Base-by-base conservation (phyloP, 371 early-diverging fungal species). In the Mortierella sp. region DNA sequence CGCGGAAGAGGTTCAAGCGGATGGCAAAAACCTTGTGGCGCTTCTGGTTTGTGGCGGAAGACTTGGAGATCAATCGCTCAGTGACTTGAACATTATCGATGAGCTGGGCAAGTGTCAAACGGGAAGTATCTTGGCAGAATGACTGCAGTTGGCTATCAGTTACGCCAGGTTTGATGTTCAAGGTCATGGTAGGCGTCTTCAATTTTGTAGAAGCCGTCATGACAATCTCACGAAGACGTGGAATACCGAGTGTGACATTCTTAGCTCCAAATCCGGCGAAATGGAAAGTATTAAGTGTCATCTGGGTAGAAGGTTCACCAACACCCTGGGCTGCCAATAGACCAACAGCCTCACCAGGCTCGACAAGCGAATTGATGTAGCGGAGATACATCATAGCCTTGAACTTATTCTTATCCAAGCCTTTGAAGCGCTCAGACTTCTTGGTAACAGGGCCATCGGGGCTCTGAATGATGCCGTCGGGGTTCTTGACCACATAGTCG, bases 201-300 rank as follows among this genome's bases (percentile, higher is more conserved):
- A 97, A 96, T 28, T 90, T 86, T 34, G 91, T 89, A n/a, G 97
- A 96, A 22, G 99, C 99, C 1, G 97, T 97, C 98, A 99, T 99
- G 81, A 99, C 94, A 72, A 99, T 98, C 90, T 99, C 99, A 82
- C 99, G 94, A 60, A 99, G 90, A 89, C 99, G 96, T 31, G 99
- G 99, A 81, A 99, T 99, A 92, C 99, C 99, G 56, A 99, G 93
- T 0, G 99, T 99, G 72, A 99, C 99, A 90, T 98, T 99, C 86
- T 95, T 92, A 75, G 98, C 99, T 86, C 99, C 99, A 79, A 98
- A 98, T 66, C 99, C 99, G 70, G 99, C 99, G 89, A 99, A 96
- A 89, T 99, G 99, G 95, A 99, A 99, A 66, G 99, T 99, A 88
- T 99, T 99, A 55, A 99, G 88, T 28, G 99, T 99, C 99, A 99